Base-by-base conservation (phyloP, 371 early-diverging fungal species). In the Actinomucor elegans region DNA sequence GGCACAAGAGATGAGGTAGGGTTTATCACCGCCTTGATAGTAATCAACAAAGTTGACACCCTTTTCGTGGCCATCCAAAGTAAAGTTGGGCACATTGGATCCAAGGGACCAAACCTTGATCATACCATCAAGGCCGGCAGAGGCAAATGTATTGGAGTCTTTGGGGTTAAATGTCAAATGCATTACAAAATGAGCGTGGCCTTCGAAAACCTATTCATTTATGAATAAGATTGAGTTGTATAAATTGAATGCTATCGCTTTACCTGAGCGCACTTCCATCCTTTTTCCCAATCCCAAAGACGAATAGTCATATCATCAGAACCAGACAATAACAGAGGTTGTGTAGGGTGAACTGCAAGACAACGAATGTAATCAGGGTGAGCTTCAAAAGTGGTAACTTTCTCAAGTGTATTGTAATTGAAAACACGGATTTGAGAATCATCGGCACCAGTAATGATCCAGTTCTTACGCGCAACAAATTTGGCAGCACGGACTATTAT, bases 241-340 rank as follows among this genome's bases (percentile, higher is more conserved):
- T 29, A 44, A 9, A 23, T 10, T 15, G 4, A 10, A 41, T 41
- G 5, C 14, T 9, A 1, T 41, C 26, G n/a, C n/a, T 12, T 18
- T 57, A 90, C 89, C 81, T 93, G 93, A 51, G 93, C 79, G 73
- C 94, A 91, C 63, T 88, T 93, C 96, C 99, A 98, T 58, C 91
- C 92, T 70, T 95, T 96, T 36, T 99, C 99, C 95, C 96, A 96
- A 71, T 99, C 96, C 99, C 99, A 99, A 51, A 99, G 80, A 71
- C 97, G 98, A 66, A 99, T 94, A 15, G 92, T 85, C 89, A 93
- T 93, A 69, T 99, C 99, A 69, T 99, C 99, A 12, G 97, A 93
- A 47, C 96, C 91, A 8, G 98, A 92, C 40, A 98, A 80, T 42
- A 99, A 80, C 45, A 87, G 87, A 15, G 94, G 90, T 58, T 91